A percentile compares a stretch with the other conserved stretches of the same genome.
phyloP scores from a whole-genome alignment of 2,329 filamentous ascomycete genomes.

The Sclerotinia minor region DNA sequence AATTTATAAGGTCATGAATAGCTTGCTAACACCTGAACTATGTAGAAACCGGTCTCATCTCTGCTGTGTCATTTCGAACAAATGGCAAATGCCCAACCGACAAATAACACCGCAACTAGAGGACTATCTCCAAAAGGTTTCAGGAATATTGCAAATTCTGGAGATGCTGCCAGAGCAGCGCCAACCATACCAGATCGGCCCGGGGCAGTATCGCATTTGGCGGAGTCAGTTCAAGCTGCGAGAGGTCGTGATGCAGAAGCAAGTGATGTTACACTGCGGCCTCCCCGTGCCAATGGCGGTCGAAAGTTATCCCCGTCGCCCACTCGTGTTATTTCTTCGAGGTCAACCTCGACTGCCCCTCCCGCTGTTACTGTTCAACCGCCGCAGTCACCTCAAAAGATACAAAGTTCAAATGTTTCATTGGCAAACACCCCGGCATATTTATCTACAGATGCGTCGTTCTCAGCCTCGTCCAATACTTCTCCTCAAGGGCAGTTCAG shows the following conservation, averaged over 20 bases:
- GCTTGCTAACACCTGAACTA: conserved; percentile 26
- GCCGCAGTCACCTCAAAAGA: conserved; percentile 66
- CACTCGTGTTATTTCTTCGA: conserved; percentile 30
- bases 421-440: conserved; percentile 35
- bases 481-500: conserved; percentile 49
- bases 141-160: conserved; percentile 27
- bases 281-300: conserved; percentile 32
- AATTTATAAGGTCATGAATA: background rate
- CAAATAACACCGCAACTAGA: conserved; percentile 38
- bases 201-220: conserved; percentile 30
- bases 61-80: conserved; percentile 80
- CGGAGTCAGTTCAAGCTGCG: conserved; percentile 29
- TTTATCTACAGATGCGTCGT: conserved; percentile 35
- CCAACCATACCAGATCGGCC: conserved; percentile 26
- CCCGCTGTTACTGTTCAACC: conserved; percentile 70
- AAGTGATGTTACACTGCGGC: conserved; percentile 33
- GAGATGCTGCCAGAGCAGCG: conserved; percentile 29
- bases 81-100: conserved; percentile 56
- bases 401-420: conserved; percentile 32
- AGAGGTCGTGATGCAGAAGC: conserved; percentile 36
- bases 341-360: conserved; percentile 31
- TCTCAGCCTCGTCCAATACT: conserved; percentile 45
- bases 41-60: conserved; percentile 77
- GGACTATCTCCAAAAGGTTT: conserved; percentile 37
- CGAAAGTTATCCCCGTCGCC: conserved; percentile 38